Percentiles rank a stretch among this genome's conserved stretches.
Conservation (phyloP, 371 early-diverging fungal species). For the Mucor saturninus region DNA sequence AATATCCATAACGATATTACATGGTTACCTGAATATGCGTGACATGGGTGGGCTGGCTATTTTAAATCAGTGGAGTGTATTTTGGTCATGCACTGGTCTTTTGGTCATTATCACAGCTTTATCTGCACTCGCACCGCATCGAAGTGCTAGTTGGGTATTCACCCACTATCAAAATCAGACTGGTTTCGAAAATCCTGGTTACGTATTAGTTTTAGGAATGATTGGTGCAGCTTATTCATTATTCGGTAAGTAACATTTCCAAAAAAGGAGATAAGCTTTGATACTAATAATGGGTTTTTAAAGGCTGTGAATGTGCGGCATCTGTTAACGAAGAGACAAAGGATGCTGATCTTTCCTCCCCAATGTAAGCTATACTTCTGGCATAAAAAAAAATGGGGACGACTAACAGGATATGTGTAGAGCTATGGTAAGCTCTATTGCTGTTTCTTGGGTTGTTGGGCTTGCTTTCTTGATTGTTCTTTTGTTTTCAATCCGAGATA, state of each 20-base stretch:
- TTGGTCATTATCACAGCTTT: conserved; percentile 32
- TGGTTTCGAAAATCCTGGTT: conserved; percentile 43
- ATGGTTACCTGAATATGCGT: conserved; percentile 38
- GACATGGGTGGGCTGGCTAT: conserved; percentile 27
- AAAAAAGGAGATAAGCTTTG: background rate
- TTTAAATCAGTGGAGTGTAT: conserved; percentile 47
- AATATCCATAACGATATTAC: conserved; percentile 30
- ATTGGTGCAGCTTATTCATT: conserved; percentile 50
- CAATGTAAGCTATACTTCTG: conserved; percentile 26
- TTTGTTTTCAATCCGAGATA: conserved; percentile 50
- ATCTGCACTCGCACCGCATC: conserved; percentile 27
- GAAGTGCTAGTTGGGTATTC: conserved; percentile 38
- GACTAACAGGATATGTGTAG: conserved; percentile 12
- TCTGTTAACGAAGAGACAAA: conserved; percentile 51
- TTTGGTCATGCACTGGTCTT: conserved; percentile 50
- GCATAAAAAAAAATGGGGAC: background rate
- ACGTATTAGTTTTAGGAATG: conserved; percentile 49
- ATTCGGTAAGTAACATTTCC: conserved; percentile 34
- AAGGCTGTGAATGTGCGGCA: conserved; percentile 53
- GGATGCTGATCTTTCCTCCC: conserved; percentile 46
- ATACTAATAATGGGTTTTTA: background rate
- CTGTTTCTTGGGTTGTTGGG: conserved; percentile 45
- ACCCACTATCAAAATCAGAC: conserved; percentile 48
- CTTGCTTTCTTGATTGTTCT: conserved; percentile 38
- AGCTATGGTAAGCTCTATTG: conserved; percentile 48